A percentile compares a stretch with the other conserved stretches of the same genome.
These are phyloP conservation scores for Mycena venus DNA, from an alignment of 768 basidiomycete genomes.

Conservation along the genomic window DNA sequence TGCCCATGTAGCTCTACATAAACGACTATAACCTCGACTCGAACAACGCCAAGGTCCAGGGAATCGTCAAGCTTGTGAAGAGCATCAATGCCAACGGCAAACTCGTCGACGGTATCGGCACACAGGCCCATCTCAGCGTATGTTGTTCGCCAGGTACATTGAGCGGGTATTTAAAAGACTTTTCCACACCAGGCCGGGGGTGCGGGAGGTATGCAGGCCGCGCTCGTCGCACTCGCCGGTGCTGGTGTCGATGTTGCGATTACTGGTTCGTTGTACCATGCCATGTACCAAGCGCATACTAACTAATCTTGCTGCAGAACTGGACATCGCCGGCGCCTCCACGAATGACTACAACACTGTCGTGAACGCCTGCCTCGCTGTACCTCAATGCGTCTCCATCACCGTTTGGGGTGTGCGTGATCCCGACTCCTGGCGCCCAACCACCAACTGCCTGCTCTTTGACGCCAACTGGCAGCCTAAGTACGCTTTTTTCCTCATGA, in stretches of 20 bases:
- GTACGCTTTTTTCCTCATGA: constrained; percentile 6
- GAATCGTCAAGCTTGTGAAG: constrained; percentile 54
- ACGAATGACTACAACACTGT: constrained; percentile 61
- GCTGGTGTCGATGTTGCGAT: constrained; percentile 61
- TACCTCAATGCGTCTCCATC: constrained; percentile 59
- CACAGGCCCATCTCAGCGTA: constrained; percentile 58
- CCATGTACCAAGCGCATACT: not conserved
- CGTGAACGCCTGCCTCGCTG: constrained; percentile 59
- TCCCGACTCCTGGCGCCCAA: constrained; percentile 62
- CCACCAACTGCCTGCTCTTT: constrained; percentile 58
- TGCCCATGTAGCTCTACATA: constrained; percentile 47
- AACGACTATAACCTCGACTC: constrained; percentile 66
- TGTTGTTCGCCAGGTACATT: not conserved
- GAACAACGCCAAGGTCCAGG: constrained; percentile 59
- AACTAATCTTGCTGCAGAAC: constrained; percentile 39
- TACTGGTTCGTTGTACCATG: constrained; percentile 39
- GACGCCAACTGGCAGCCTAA: constrained; percentile 62
- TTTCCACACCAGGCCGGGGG: constrained; percentile 49
- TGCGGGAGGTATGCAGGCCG: constrained; percentile 55
- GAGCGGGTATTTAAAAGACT: not conserved
- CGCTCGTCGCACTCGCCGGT: constrained; percentile 59
- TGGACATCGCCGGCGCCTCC: constrained; percentile 54
- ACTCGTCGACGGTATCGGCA: constrained; percentile 64
- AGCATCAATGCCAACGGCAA: constrained; percentile 49
- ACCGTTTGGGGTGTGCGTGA: constrained; percentile 66